Base-by-base conservation (phyloP, 1,284 basidiomycete species). In the Malassezia brasiliensis region DNA sequence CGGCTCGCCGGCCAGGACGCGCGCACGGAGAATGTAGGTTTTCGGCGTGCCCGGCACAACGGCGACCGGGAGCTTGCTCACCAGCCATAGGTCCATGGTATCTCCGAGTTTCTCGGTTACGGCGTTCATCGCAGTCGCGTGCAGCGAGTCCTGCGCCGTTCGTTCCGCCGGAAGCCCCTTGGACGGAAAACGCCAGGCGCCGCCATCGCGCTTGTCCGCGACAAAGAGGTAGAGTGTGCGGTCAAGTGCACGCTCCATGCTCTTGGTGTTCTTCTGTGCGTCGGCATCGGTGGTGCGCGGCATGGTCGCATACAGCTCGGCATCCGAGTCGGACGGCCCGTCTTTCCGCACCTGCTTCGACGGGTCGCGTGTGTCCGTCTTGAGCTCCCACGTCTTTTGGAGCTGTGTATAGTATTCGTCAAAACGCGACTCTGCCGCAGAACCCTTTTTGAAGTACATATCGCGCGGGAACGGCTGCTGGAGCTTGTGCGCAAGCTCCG, bases 371-470 rank as follows among this genome's bases (percentile, higher is more conserved):
- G 54, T 48, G 32, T 39, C 52, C n/a, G 47, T 46, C 37, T 28
- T 35, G 17, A 50, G 30, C 28, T 59, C 57, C 52, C 60, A 50
- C 25, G 74, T 60, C 76, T 73, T 58, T 50, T 62, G 53, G 37
- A 63, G 49, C 22, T 65, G 59, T 9, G 66, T 54, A 66, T 84
- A 81, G 50, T 76, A 74, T 37, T 76, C 76, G 63, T 85, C 81
- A 74, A 90, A 96, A 47, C 85, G 82, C 39, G 84, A 83, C 73
- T 91, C 85, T 32, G 93, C 82, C 3, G 89, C 80, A 0, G 88
- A 88, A 0, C 90, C 91, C 56, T 85, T 83, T 76, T 91, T 91
- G 81, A 96, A 96, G 79, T 94, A 96, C 76, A 94, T 93, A 40
- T 89, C 84, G 53, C 83, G 81, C 15, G 88, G 85, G 75, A 90